These are phyloP conservation scores for Yueomyces sinensis DNA, from an alignment of 805 yeast genomes.

Conservation along the genomic window DNA sequence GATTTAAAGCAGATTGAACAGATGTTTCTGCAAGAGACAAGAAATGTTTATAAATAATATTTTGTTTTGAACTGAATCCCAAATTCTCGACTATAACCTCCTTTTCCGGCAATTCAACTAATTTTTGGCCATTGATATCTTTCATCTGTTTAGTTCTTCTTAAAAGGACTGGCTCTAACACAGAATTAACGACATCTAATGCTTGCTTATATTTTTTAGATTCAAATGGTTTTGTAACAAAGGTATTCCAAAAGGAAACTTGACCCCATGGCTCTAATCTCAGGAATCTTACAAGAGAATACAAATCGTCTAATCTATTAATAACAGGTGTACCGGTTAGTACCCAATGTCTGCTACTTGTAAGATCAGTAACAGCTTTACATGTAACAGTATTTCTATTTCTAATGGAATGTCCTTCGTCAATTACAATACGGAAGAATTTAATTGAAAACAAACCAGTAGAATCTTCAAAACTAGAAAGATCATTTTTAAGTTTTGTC, in stretches of 20 bases:
- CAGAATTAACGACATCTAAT: slow-evolving; percentile 70
- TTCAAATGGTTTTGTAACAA: slow-evolving; percentile 74
- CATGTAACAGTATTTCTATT: slow-evolving; percentile 71
- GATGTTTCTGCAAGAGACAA: slow-evolving; percentile 52
- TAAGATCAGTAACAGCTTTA: slow-evolving; percentile 56
- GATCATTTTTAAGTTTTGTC: slow-evolving; percentile 28
- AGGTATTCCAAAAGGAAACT: slow-evolving; percentile 75
- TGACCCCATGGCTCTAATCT: slow-evolving; percentile 84
- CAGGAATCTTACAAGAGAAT: slow-evolving; percentile 60
- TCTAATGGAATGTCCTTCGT: slow-evolving; percentile 85
- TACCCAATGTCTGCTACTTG: slow-evolving; percentile 62
- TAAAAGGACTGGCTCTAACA: slow-evolving; percentile 68
- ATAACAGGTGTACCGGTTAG: slow-evolving; percentile 91
- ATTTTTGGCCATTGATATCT: slow-evolving; percentile 53
- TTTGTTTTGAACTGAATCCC: slow-evolving; percentile 53
- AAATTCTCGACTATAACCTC: slow-evolving; percentile 58
- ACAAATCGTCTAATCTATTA: slow-evolving; percentile 77
- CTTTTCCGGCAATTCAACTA: slow-evolving; percentile 68
- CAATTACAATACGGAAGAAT: slow-evolving; percentile 66
- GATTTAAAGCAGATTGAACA: slow-evolving; percentile 42
- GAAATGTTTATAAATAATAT: slow-evolving; percentile 51
- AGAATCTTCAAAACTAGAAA: slow-evolving; percentile 7
- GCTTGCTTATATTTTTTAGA: slow-evolving; percentile 59
- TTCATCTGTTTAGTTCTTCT: slow-evolving; percentile 82
- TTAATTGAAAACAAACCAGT: slow-evolving; percentile 57